Evolutionary conservation across 2,329 filamentous ascomycete species (phyloP).

Genomic region (Passalora sequoiae): DNA sequence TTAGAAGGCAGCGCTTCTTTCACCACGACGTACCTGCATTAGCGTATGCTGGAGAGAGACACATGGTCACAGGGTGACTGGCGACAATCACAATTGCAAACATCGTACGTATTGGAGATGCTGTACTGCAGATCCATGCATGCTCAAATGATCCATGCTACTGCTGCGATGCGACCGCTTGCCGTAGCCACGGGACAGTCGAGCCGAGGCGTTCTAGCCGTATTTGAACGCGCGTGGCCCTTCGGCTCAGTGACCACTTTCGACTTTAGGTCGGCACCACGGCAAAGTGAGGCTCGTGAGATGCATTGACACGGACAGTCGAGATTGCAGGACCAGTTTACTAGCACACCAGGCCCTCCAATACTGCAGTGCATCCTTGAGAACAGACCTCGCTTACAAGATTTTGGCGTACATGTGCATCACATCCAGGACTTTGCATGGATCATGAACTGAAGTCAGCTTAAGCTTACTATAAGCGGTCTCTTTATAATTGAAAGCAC

Average conservation of each 20-base stretch:
- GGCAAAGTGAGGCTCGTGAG: neutral
- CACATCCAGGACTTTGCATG: too few species aligned
- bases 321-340: constrained; percentile 1
- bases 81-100: neutral
- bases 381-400: constrained; percentile 3
- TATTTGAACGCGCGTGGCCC: too few species aligned
- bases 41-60: too few species aligned
- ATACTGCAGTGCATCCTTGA: neutral
- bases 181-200: neutral
- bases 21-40: constrained; percentile 19
- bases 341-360: too few species aligned
- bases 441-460: constrained; percentile 8
- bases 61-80: too few species aligned
- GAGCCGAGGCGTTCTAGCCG: constrained; percentile 2
- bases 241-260: constrained; percentile 2
- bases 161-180: neutral
- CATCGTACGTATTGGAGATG: too few species aligned
- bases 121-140: too few species aligned
- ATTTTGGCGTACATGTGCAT: too few species aligned
- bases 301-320: neutral
- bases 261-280: neutral
- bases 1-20: too few species aligned
- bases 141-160: neutral
- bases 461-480: constrained; percentile 4
- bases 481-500: too few species aligned